These are phyloP conservation scores for Phoma sp. DNA, from an alignment of 2,329 filamentous ascomycete species.

Conservation along the genomic window DNA sequence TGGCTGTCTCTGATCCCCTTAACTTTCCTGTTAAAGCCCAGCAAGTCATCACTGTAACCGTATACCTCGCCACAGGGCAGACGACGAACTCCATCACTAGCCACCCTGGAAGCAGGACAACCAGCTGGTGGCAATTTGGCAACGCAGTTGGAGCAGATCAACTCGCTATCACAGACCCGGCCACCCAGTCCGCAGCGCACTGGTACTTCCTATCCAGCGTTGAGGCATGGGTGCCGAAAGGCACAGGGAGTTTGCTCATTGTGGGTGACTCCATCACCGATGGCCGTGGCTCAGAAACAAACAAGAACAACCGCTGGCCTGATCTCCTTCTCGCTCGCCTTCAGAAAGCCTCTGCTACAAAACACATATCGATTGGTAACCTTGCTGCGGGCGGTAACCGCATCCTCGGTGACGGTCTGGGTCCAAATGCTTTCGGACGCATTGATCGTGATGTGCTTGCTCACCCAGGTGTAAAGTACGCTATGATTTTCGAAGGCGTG, in stretches of 20 bases:
- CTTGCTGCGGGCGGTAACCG: constrained; percentile 74
- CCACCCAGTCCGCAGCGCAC: constrained; percentile 49
- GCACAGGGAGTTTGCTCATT: constrained; percentile 58
- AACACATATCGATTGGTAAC: constrained; percentile 64
- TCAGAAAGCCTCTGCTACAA: constrained; percentile 49
- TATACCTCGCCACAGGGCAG: constrained; percentile 66
- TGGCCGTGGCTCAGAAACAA: constrained; percentile 65
- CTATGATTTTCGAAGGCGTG: constrained; percentile 71
- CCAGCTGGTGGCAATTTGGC: constrained; percentile 64
- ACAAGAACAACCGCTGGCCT: constrained; percentile 62
- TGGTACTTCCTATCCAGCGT: constrained; percentile 66
- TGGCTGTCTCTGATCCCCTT: constrained; percentile 67
- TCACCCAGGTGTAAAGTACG: constrained; percentile 64
- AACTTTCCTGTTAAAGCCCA: constrained; percentile 60
- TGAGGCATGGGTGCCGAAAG: constrained; percentile 59
- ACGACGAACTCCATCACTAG: constrained; percentile 64
- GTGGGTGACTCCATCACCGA: constrained; percentile 72
- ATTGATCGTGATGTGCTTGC: constrained; percentile 69
- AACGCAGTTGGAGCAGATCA: constrained; percentile 60
- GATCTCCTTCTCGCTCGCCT: constrained; percentile 54
- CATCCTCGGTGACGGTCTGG: constrained; percentile 66
- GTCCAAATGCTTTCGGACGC: constrained; percentile 65
- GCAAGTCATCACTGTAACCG: constrained; percentile 62
- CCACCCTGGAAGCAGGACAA: constrained; percentile 70
- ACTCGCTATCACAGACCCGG: constrained; percentile 52